phyloP scores from a whole-genome alignment of 2,329 filamentous ascomycete species.

The Amylocarpus encephaloides region DNA sequence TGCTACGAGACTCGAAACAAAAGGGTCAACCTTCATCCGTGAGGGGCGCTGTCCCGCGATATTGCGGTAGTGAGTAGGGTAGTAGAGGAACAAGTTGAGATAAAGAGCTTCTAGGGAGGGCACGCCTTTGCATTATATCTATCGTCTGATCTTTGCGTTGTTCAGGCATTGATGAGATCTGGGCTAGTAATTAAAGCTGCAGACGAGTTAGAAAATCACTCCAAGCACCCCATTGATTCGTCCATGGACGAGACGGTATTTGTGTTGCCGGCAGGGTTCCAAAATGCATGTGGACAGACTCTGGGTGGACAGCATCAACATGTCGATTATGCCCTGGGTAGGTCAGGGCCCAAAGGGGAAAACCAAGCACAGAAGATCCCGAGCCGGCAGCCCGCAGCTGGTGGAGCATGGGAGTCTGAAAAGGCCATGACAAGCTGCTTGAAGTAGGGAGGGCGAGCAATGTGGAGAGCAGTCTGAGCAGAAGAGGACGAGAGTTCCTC shows the following conservation, averaged over 20 bases:
- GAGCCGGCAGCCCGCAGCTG: constrained; percentile 16
- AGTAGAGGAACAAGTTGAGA: constrained; percentile 18
- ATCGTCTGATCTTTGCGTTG: constrained; percentile 28
- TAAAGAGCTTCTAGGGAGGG: constrained; percentile 20
- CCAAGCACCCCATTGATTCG: constrained; percentile 44
- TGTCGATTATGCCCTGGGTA: constrained; percentile 23
- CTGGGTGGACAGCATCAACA: constrained; percentile 16
- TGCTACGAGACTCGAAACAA: constrained; percentile 25
- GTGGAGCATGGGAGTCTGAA: constrained; percentile 1
- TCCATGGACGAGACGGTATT: constrained; percentile 42
- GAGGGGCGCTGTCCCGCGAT: constrained; percentile 24
- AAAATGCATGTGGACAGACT: constrained; percentile 23
- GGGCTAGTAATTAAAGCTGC: constrained; percentile 27
- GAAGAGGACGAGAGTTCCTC: constrained; percentile 1
- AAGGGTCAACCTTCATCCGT: constrained; percentile 24
- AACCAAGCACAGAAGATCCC: constrained; percentile 20
- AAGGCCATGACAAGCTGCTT: constrained; percentile 5
- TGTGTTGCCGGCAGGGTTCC: constrained; percentile 30
- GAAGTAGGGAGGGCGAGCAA: constrained; percentile 6
- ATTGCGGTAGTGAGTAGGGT: constrained; percentile 16
- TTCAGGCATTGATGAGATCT: constrained; percentile 26
- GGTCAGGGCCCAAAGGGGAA: constrained; percentile 18
- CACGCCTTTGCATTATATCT: constrained; percentile 30
- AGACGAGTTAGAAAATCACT: constrained; percentile 36
- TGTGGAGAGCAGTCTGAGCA: neutral